Percentiles rank a stretch among this genome's conserved stretches.
These are phyloP conservation scores for Talaromyces pinophilus DNA, from an alignment of 2,329 filamentous ascomycete species.

Conservation along the genomic window DNA sequence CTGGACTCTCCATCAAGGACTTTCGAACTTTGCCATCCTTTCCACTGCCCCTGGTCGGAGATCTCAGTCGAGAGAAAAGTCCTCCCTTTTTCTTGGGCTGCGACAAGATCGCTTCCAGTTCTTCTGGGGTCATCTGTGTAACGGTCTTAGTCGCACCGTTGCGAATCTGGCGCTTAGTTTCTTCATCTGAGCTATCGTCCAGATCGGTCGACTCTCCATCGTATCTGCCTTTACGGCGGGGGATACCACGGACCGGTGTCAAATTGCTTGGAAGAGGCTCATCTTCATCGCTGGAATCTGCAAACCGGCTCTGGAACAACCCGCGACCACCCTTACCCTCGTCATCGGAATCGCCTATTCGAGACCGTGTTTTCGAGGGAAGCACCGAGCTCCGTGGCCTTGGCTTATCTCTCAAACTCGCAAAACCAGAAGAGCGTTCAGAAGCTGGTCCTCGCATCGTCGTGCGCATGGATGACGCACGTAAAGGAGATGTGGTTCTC, in stretches of 20 bases:
- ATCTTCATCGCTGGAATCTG: conserved; percentile 73
- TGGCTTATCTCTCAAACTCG: conserved; percentile 40
- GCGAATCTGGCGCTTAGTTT: conserved; percentile 31
- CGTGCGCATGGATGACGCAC: conserved; percentile 51
- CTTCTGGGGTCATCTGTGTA: conserved; percentile 55
- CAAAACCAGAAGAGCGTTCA: conserved; percentile 44
- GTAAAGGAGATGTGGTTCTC: conserved; percentile 62
- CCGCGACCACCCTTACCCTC: conserved; percentile 49
- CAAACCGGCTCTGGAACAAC: conserved; percentile 62
- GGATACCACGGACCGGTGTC: conserved; percentile 62
- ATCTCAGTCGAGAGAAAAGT: conserved; percentile 35
- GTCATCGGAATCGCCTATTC: conserved; percentile 65
- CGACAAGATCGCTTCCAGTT: conserved; percentile 39
- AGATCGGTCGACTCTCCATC: conserved; percentile 65
- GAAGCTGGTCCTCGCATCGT: conserved; percentile 53
- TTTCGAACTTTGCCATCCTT: conserved; percentile 54
- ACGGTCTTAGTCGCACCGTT: conserved; percentile 24
- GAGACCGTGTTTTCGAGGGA: conserved; percentile 38
- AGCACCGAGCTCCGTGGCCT: conserved; percentile 29
- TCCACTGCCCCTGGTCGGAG: conserved; percentile 32
- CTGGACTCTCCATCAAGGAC: conserved; percentile 58
- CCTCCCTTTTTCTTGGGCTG: conserved; percentile 32
- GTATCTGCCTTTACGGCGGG: conserved; percentile 57
- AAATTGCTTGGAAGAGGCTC: conserved; percentile 40
- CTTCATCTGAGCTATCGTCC: conserved; percentile 61